Base-by-base conservation (phyloP, 257 asterid genomes). In the Fraxinus excelsior region DNA sequence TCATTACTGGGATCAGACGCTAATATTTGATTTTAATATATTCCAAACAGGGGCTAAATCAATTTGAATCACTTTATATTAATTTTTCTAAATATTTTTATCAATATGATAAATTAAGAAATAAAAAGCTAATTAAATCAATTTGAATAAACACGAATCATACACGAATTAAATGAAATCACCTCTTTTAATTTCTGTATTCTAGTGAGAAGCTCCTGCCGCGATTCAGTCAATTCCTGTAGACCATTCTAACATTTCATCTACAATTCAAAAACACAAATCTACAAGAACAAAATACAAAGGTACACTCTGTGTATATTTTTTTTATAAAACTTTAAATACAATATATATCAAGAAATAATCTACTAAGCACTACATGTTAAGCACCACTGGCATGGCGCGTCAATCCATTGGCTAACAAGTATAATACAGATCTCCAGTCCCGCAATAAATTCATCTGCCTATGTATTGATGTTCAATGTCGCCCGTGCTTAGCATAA, bases 151-250 rank as follows among this genome's bases (percentile, higher is more conserved):
- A 70, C 49, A 37, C 11, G 74, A 68, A 68, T 5, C 37, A 12
- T 31, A 4, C 12, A 14, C 0, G 62, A 64, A 35, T 25, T 60
- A 71, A 68, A 44, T 40, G 38, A 78, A 69, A 58, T 79, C 40
- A 92, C 99, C 91, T 93, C 96, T 76, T 94, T 94, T 82, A 94
- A 85, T 83, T 82, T 91, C 89, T 91, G 94, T 75, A 94, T 83
- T 75, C 95, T 84, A 77, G 65, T 82, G 72, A 92, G 84, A 46
- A 94, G 92, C 82, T 94, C 98, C 87, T 90, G 86, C 89, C 96
- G 83, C 70, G 99, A 91, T 81, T 90, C 97, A 64, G 90, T 83
- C 88, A 92, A 44, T 84, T 88, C 96, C 99, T 94, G 87, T 79
- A 85, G 76, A 70, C 42, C 40, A 70, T 67, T 21, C 64, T 26